Base-by-base conservation (phyloP, 306 rosid species). In the Prunus padus region DNA sequence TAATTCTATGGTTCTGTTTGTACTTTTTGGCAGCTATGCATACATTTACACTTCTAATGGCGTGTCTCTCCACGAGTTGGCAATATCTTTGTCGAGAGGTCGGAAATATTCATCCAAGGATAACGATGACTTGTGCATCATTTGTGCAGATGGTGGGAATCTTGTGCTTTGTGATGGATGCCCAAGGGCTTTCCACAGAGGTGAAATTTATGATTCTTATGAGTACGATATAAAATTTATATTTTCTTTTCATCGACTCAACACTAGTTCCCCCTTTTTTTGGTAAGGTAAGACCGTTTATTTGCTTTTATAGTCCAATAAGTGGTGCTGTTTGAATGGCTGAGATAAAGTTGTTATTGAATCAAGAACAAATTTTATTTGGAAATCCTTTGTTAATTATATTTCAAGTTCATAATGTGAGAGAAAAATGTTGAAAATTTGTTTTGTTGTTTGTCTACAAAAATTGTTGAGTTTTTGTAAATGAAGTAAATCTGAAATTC, bases 171-270 rank as follows among this genome's bases (percentile, higher is more conserved):
- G 99, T 83, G 97, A 95, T 92, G 99, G 96, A 76, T 92, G 99
- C 86, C 97, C 97, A 46, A 89, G 97, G 92, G 95, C 97, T 30
- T 92, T 92, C 89, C 99, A 92, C 76, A 89, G 87, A 95, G 99
- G 99, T 95, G 50, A 84, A 87, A 26, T 65, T 13, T n/a, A 16
- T 9, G 22, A 65, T 71, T 40, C 11, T 11, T 14, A 4, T 49
- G 13, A 8, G 44, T 22, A 59, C 8, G 64, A 45, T n/a, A 46
- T 23, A 7, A 57, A 11, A 44, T 28, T 31, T 2, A 5, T 31
- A 49, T 20, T 49, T 20, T 47, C 26, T 15, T 31, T 59, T n/a
- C 2, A 22, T 57, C 9, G 20, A 42, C 8, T 49, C 23, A 15
- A 18, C 28, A 16, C 1, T 37, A 18, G 16, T 47, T 55, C 14